Conservation (phyloP, 2,329 filamentous ascomycete species). For the Ploettnerulaceae sp. region DNA sequence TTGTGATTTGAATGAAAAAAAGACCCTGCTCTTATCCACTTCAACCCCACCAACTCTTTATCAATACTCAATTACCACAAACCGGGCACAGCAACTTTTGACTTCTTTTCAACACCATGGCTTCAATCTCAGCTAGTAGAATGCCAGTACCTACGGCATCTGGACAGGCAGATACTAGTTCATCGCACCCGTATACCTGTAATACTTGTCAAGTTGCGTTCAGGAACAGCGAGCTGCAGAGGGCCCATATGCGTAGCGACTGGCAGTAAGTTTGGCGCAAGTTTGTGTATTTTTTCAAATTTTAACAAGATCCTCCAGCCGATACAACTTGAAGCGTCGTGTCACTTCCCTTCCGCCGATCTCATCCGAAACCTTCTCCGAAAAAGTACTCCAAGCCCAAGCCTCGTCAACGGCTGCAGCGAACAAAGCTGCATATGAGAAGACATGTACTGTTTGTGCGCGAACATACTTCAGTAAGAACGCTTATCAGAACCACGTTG, state of each 20-base stretch:
- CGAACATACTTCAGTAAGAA: constrained; percentile 97
- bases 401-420: constrained; percentile 79
- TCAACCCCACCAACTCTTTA: constrained; percentile 7
- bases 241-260: constrained; percentile 95
- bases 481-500: constrained; percentile 87
- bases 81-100: not conserved
- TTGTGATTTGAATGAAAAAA: not conserved
- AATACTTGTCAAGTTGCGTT: constrained; percentile 98
- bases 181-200: constrained; percentile 88
- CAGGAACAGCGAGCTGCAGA: constrained; percentile 86
- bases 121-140: constrained; percentile 41
- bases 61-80: constrained; percentile 9
- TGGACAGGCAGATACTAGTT: constrained; percentile 32
- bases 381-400: constrained; percentile 90
- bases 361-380: constrained; percentile 86
- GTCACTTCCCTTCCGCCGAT: constrained; percentile 88
- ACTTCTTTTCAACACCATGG: too few relatives aligned
- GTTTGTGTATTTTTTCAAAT: constrained; percentile 6
- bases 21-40: constrained; percentile 2
- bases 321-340: constrained; percentile 94
- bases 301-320: constrained; percentile 45
- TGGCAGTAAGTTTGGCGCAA: constrained; percentile 72
- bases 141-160: constrained; percentile 18
- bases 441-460: constrained; percentile 72
- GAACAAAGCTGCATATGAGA: constrained; percentile 84